phyloP scores from a whole-genome alignment of 768 basidiomycete genomes.

The Asterophora parasitica region DNA sequence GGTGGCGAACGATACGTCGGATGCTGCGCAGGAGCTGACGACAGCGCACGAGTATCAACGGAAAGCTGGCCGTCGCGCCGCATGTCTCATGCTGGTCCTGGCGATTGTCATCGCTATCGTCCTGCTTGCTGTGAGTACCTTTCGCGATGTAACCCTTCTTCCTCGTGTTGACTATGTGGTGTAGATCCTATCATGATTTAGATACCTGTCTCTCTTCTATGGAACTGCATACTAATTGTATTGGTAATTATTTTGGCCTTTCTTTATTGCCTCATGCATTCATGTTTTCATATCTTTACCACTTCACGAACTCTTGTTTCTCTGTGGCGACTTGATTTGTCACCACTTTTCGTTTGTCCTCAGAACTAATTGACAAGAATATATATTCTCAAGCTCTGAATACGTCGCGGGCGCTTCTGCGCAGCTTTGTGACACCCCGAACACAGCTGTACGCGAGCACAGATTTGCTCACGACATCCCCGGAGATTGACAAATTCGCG shows the following conservation, averaged over 20 bases:
- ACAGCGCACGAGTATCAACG: slow-evolving; percentile 93
- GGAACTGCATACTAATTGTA: slow-evolving; percentile 12
- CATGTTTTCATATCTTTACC: not conserved
- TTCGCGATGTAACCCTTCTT: not conserved
- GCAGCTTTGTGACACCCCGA: no score
- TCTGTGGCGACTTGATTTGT: no score
- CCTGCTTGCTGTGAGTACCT: slow-evolving; percentile 75
- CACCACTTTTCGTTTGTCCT: no score
- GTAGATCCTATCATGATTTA: slow-evolving; percentile 15
- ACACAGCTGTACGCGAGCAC: no score
- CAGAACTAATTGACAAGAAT: no score
- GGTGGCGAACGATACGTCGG: slow-evolving; percentile 75
- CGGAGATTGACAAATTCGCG: no score
- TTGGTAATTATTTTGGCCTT: slow-evolving; percentile 8
- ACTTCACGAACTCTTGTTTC: not conserved
- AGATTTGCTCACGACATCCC: no score
- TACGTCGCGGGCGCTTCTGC: no score
- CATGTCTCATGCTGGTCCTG: slow-evolving; percentile 86
- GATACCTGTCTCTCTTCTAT: not conserved
- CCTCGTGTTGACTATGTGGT: not conserved
- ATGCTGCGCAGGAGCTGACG: slow-evolving; percentile 80
- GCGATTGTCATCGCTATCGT: slow-evolving; percentile 85
- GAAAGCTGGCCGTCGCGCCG: slow-evolving; percentile 85
- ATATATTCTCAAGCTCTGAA: no score
- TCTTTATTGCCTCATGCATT: slow-evolving; percentile 1